Base-by-base conservation (phyloP, 192 early-diverging fungal genomes). In the Linnemannia elongata region DNA sequence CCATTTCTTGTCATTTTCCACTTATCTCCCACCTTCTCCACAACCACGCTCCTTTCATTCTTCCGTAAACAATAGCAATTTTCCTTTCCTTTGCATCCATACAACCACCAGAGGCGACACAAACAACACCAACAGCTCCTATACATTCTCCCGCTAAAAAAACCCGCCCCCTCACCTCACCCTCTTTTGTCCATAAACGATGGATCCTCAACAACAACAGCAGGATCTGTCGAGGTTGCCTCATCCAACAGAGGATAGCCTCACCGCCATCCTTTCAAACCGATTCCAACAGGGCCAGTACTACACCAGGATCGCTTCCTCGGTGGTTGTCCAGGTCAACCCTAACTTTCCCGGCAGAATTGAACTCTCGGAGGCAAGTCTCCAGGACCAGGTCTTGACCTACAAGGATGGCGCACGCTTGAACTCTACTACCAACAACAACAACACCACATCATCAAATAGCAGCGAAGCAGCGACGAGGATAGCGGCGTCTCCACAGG, bases 341-440 rank as follows among this genome's bases (percentile, higher is more conserved):
- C 94, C 95, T 24, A 92, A 90, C 66, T 86, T 93, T 63, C 90
- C 92, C 22, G 82, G 91, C 10, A 92, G 91, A 73, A 71, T 76
- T 10, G 91, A 91, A 27, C 89, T 93, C 38, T 92, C 93, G 76
- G 91, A 93, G 49, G 84, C 89, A 1, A 91, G 91, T 33, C 88
- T 94, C 3, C 95, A 97, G 60, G 88, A 96, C 8, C 96, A 97
- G 83, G 94, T 96, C 10, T 89, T 90, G 12, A 91, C 92, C 63
- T 96, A 95, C 74, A 94, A 95, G 80, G 92, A 94, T 76, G 85
- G 85, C 10, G 85, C 85, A 74, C 79, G 85, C 4, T 76, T 87
- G 24, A 35, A 52, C 12, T 9, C 52, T 24, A 33, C 54, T 5
- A 57, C 63, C 55, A 24, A 13, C 18, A 57, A 73, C 55, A 24